Evolutionary conservation across 257 asterid species (phyloP), one percentile per base, ranked within the genome.

Genomic region (Capsicum pubescens): DNA sequence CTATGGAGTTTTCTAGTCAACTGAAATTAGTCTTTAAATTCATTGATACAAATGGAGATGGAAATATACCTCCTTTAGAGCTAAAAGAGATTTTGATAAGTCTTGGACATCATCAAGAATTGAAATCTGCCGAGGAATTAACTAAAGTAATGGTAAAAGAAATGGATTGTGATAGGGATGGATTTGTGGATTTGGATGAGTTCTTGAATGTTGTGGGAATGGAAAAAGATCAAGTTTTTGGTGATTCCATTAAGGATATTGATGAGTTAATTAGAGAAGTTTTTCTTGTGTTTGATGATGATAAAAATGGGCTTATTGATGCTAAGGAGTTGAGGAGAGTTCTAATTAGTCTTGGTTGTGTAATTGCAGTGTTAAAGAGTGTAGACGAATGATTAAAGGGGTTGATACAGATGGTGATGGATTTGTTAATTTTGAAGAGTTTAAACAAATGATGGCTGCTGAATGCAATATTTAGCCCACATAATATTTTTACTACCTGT

Each of bases 101-200:
- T 79, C 55, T 91, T 4, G 93, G 94, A 8, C 82, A 88, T 58
- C 88, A 86, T 10, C 87, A 86, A 76, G 77, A 88, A 9, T 44
- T 56, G 16, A 74, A 74, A 50, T 19, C 14, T 74, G 95, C 95
- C 60, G 83, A 86, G 1, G 66, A 84, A 26, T 92, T 91, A 81
- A 97, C 97, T 4, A 85, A 89, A 72, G 88, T 87, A 42, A 93
- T 93, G 83, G 93, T 93, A 50, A 88, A 88, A 36, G 95, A 87
- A 68, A 89, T 92, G 95, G 98, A 93, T 61, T 82, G 82, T 19
- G 85, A 93, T 55, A 95, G 98, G 6, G 98, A 92, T 83, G 98
- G 97, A 1, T 87, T 86, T 50, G 92, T 94, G 2, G 93, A 89
- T 86, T 79, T 92, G 0, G 90, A 94, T 15, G 98, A 92, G 82